Evolutionary conservation across 192 early-diverging fungal genomes (phyloP).

Genomic region (Coemansia sp.): DNA sequence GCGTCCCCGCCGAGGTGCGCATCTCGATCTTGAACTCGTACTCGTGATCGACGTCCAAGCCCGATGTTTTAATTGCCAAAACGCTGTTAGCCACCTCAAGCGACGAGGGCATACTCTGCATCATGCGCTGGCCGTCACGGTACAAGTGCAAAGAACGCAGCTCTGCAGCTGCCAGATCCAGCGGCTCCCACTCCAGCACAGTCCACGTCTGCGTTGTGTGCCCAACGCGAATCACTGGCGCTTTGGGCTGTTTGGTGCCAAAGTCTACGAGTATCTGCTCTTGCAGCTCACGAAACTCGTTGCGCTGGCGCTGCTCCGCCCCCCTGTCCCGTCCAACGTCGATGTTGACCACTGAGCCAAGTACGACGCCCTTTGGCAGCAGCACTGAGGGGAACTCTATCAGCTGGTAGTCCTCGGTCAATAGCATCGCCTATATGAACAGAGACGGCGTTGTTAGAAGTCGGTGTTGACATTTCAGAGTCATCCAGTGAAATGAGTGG

Average conservation of each 20-base stretch:
- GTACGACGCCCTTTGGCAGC: conserved; percentile 88
- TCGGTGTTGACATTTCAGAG: not conserved
- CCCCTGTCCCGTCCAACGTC: conserved; percentile 88
- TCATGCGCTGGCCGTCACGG: conserved; percentile 80
- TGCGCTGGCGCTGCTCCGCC: conserved; percentile 79
- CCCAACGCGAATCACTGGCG: conserved; percentile 77
- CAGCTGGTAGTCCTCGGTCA: conserved; percentile 97
- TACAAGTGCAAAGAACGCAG: conserved; percentile 90
- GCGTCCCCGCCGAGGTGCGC: conserved; percentile 88
- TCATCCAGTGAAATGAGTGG: not conserved
- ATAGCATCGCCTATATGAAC: conserved; percentile 71
- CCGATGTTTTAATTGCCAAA: conserved; percentile 74
- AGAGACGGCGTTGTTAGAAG: not conserved
- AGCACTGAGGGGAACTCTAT: conserved; percentile 98
- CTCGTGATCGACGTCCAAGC: conserved; percentile 87
- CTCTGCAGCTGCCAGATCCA: conserved; percentile 79
- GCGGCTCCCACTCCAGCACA: conserved; percentile 89
- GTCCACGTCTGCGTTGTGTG: conserved; percentile 84
- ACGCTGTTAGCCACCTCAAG: conserved; percentile 32
- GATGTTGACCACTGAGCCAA: conserved; percentile 96
- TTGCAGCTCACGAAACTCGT: conserved; percentile 86
- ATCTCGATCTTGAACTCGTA: conserved; percentile 90
- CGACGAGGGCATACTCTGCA: conserved; percentile 59
- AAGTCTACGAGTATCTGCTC: conserved; percentile 81
- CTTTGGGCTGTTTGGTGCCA: conserved; percentile 74